Conservation (phyloP, 23 red algal species). For the Cyanidioschyzon merolae region DNA sequence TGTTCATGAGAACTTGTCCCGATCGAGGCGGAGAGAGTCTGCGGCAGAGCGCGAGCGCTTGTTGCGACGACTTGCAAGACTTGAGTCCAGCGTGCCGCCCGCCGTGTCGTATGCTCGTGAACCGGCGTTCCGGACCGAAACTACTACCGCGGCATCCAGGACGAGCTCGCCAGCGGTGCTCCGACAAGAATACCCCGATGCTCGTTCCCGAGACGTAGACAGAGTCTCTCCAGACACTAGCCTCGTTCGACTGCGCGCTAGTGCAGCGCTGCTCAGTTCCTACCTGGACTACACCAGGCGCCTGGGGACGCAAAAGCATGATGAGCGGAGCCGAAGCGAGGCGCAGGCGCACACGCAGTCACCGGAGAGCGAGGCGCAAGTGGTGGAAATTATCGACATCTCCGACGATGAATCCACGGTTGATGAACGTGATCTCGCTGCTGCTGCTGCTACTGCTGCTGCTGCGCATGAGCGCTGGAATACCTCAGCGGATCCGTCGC, state of each 20-base stretch:
- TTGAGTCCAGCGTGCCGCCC: not conserved
- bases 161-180: no score
- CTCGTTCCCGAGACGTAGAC: not conserved
- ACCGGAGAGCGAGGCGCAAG: not conserved
- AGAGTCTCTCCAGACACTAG: not conserved
- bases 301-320: no score
- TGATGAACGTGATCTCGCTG: no score
- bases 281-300: no score
- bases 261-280: not conserved
- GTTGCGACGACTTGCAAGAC: not conserved
- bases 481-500: no score
- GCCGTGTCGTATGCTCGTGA: not conserved
- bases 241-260: not conserved
- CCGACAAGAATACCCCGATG: no score
- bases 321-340: no score
- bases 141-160: not conserved
- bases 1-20: not conserved
- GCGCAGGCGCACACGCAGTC: no score
- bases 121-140: not conserved
- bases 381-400: not conserved
- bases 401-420: not conserved
- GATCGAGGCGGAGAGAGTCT: not conserved
- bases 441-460: no score
- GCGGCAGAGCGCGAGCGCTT: not conserved
- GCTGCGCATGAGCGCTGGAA: no score